Evolutionary conservation across 164 flowering plant genomes (phyloP).

Genomic region (Stephania cephalantha): DNA sequence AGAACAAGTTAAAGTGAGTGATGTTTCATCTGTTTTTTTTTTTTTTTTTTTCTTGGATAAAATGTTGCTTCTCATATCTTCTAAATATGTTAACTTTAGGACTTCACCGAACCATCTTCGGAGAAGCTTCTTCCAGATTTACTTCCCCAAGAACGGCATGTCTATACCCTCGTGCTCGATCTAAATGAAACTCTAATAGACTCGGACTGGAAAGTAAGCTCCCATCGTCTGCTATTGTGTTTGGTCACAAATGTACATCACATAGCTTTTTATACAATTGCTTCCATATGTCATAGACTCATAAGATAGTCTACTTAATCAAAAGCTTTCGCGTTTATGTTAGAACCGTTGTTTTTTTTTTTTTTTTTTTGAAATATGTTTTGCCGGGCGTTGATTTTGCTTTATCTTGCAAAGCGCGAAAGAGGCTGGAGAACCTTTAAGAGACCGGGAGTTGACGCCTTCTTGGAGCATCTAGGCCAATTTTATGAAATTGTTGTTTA

Average conservation of each 20-base stretch:
- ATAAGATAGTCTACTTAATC: neutral
- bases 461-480: constrained; percentile 75
- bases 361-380: neutral
- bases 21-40: neutral
- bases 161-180: constrained; percentile 87
- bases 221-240: neutral
- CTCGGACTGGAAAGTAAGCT: constrained; percentile 86
- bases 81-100: constrained; percentile 32
- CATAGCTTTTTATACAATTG: no score
- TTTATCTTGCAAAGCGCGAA: constrained; percentile 56
- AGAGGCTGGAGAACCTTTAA: constrained; percentile 96
- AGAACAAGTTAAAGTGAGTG: constrained; percentile 68
- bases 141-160: constrained; percentile 74
- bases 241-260: no score
- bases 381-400: neutral
- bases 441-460: constrained; percentile 93
- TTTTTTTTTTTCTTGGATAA: neutral
- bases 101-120: constrained; percentile 76
- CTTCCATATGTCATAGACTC: no score
- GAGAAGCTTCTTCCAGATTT: constrained; percentile 97
- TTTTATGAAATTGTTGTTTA: constrained; percentile 84
- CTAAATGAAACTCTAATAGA: constrained; percentile 78
- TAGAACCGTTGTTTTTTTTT: neutral
- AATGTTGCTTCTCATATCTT: neutral
- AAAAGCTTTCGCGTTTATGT: neutral